Evolutionary conservation across 805 yeast species (phyloP), one percentile per base, ranked within the genome.

Genomic region (Candida hispaniensis): DNA sequence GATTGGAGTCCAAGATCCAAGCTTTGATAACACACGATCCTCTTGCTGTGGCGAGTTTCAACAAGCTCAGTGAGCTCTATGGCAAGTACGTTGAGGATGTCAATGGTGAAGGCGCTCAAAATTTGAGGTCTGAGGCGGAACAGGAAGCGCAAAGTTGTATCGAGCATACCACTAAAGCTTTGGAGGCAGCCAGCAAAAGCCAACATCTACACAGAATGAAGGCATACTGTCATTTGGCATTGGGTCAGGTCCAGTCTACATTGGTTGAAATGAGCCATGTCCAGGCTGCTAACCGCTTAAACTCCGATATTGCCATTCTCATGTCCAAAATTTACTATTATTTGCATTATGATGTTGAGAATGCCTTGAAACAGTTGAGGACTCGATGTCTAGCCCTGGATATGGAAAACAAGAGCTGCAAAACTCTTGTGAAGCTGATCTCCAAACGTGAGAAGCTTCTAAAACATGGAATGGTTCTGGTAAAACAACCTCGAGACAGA

Each of bases 371-470:
- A 40, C 61, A 64, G 23, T 61, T 76, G 17, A 20, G 36, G 15
- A 69, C 76, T 45, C 73, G 69, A 43, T 85, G 96, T 52, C 59
- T 88, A 30, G 73, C 79, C 38, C 66, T 72, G 26, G 88, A 88
- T 54, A 79, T 82, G 54, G 95, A 82, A 43, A 68, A 66, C 44
- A 58, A 58, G 16, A 58, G 55, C 2, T 83, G 94, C 54, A 71
- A 74, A 45, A 40, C 57, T 43, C 47, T 58, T 7, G 45, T 47
- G 32, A 51, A 47, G 41, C 39, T 40, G 36, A 44, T 55, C 17
- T 44, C 55, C 15, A 27, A 40, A 30, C 42, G 47, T 7, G 47
- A 53, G 35, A 51, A 51, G 36, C 24, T 30, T 29, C 42, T 56
- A 15, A 41, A 48, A 13, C 40, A 41, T 12, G 44, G 41, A 14